Conservation (phyloP, 805 yeast genomes). For the Lachancea nothofagi region DNA sequence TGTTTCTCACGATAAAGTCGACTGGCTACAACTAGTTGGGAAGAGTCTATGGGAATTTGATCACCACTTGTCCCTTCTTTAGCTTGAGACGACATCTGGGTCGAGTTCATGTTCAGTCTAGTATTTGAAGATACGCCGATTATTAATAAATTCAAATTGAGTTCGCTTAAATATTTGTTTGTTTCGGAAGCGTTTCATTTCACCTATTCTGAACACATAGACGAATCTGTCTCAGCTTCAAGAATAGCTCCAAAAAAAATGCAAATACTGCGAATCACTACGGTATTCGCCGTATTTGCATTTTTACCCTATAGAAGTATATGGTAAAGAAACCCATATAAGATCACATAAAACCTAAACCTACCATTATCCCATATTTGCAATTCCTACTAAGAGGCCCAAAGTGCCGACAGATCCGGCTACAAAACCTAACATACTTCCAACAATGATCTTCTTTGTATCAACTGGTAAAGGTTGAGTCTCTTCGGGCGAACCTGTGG, state of each 20-base stretch:
- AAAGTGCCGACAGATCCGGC: slow-evolving; percentile 23
- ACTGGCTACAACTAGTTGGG: background rate
- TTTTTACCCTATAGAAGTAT: background rate
- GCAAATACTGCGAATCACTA: too few species aligned
- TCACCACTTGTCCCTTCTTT: background rate
- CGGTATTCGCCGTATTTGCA: background rate
- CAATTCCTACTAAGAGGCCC: slow-evolving; percentile 19
- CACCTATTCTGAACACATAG: too few species aligned
- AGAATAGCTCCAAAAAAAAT: too few species aligned
- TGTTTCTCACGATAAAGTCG: background rate
- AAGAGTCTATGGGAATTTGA: too few species aligned
- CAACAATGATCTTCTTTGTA: slow-evolving; percentile 4
- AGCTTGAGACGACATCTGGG: too few species aligned
- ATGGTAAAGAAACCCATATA: slow-evolving; percentile 1
- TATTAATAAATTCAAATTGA: background rate
- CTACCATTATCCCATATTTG: slow-evolving; percentile 17
- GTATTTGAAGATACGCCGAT: background rate
- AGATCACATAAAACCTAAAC: background rate
- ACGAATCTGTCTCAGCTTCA: too few species aligned
- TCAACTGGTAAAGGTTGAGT: background rate
- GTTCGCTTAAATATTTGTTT: background rate
- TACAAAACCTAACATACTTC: slow-evolving; percentile 19
- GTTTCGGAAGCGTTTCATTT: slow-evolving; percentile 1
- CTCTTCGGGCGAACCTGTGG: background rate
- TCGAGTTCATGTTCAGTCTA: too few species aligned